Base-by-base conservation (phyloP, 306 rosid species). In the Carpinus fangiana region DNA sequence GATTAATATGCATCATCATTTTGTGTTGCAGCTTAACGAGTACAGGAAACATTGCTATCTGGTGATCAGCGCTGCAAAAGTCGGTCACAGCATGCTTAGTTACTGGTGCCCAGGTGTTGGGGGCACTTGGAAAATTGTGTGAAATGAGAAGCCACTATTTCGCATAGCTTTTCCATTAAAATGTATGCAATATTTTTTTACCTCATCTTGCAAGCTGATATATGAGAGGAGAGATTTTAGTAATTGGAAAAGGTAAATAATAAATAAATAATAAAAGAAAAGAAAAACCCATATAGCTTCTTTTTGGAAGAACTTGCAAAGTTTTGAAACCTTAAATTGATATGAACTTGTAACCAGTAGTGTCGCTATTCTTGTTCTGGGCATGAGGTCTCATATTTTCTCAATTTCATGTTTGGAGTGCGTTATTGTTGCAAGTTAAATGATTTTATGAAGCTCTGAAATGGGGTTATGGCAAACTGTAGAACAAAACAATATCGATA, bases 21-120 rank as follows among this genome's bases (percentile, higher is more conserved):
- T 69, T 7, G 53, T 14, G 0, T 77, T 51, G 46, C 81, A 94
- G 98, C 80, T 91, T 21, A 82, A 79, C 75, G 70, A 83, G 41
- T 89, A 78, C 56, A 78, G 65, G 82, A 90, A 70, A 80, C 85
- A 74, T 57, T 93, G 88, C 80, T 97, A 82, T 66, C 86, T 93
- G 84, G 85, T 96, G 97, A 76, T 93, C 92, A 0, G 83, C 89
- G 62, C 78, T 94, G 28, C 73, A 68, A 36, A 92, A 87, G 81
- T 18, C 82, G 0, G 79, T 89, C 13, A 90, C 88, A 3, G 76
- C 75, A 36, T 72, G 61, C 75, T 76, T 90, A 85, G 74, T 81
- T 21, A n/a, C 79, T 76, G 70, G 46, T 34, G 18, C 12, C 34
- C 17, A 31, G 52, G 72, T 8, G 78, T 43, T 6, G 8, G 62